Evolutionary conservation across 1,284 basidiomycete species (phyloP), one percentile per base, ranked within the genome.

Genomic region (Hemileia vastatrix): DNA sequence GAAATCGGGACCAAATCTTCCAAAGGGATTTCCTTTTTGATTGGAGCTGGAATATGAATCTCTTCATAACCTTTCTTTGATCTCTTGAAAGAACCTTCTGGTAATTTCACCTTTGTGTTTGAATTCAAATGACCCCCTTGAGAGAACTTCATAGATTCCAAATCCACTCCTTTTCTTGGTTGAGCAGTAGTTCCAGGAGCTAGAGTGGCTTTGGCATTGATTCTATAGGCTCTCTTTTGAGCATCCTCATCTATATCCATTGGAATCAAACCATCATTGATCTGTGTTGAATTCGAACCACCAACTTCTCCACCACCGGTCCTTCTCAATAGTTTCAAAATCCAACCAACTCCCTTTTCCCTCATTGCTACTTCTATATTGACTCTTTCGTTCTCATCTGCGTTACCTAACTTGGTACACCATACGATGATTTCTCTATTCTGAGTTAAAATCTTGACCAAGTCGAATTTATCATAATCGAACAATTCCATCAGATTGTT

Each of bases 331-430:
- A 90, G 89, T 57, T 89, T 85, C 58, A 96, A 75, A 74, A 98
- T 97, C 91, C 91, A 97, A 1, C 89, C 92, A 2, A 93, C 84
- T 18, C 90, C 91, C 77, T 90, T 93, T 79, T 98, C 94, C 52
- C 94, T 83, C 94, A 98, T 98, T 0, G 89, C 90, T 2, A 97
- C 95, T 78, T 98, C 92, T 40, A 97, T 83, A 71, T 97, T 91
- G 61, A 94, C 84, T 59, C 87, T 83, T 75, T 93, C 90, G 63
- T 96, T 87, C 0, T 88, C 88, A 69, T 88, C 86, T 54, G 87
- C 87, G 45, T 92, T 84, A 72, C 90, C 89, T 49, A 97, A 82
- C 76, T 92, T 92, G 47, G 95, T 98, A 74, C 92, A 97, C 94
- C 94, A 98, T 0, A 96, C 90, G 55, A 98, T 82, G 62, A 92